A percentile compares a stretch with the other conserved stretches of the same genome.
These are phyloP conservation scores for Dissophora ornata DNA, from an alignment of 192 early-diverging fungal species.

Conservation along the genomic window DNA sequence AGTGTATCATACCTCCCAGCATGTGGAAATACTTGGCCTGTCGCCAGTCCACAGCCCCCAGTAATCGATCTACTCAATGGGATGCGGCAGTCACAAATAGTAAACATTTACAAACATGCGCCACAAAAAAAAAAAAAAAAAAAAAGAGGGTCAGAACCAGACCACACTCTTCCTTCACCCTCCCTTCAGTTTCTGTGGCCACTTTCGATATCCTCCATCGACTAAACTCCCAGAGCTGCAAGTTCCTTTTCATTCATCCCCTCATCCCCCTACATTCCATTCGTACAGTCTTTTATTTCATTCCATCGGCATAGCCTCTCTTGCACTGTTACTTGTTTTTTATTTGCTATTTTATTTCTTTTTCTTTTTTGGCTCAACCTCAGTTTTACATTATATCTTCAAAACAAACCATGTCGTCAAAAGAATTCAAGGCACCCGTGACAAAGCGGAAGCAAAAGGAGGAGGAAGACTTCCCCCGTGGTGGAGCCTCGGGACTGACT, in stretches of 20 bases:
- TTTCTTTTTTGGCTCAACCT: background rate
- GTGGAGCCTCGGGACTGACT: slow-evolving; percentile 82
- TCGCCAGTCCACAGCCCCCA: no score
- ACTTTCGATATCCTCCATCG: slow-evolving; percentile 28
- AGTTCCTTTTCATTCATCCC: slow-evolving; percentile 3
- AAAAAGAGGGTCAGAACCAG: background rate
- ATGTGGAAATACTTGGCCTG: no score
- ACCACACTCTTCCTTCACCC: background rate
- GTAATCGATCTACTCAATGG: no score
- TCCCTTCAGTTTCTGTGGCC: slow-evolving; percentile 26
- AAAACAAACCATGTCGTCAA: slow-evolving; percentile 35
- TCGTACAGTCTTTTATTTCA: slow-evolving; percentile 5
- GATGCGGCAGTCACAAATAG: no score
- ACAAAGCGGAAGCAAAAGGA: slow-evolving; percentile 55
- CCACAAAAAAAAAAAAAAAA: slow-evolving; percentile 18
- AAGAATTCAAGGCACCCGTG: slow-evolving; percentile 53
- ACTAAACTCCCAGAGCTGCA: slow-evolving; percentile 1
- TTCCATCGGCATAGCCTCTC: background rate
- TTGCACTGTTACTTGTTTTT: background rate
- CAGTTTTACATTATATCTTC: background rate
- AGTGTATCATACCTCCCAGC: no score
- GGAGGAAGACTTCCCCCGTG: slow-evolving; percentile 85
- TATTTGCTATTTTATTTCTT: background rate
- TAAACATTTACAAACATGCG: no score
- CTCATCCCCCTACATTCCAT: slow-evolving; percentile 4